These are phyloP conservation scores for Nidula niveotomentosa DNA, from an alignment of 1,284 basidiomycete genomes.

Conservation along the genomic window DNA sequence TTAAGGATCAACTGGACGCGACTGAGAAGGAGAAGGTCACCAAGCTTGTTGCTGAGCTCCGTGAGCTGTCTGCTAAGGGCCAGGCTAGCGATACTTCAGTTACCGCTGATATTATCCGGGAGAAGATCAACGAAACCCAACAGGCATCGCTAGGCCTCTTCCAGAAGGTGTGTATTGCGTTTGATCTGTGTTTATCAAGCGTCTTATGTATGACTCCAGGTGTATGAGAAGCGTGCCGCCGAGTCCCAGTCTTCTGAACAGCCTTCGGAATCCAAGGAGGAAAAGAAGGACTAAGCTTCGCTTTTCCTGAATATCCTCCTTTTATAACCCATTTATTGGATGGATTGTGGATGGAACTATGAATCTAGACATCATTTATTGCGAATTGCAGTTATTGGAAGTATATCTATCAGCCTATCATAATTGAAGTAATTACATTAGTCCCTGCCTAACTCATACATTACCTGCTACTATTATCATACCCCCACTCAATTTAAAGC, in stretches of 20 bases:
- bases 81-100: slow-evolving; percentile 83
- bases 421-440: too few relatives aligned
- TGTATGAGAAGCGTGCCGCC: slow-evolving; percentile 90
- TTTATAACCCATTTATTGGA: too few relatives aligned
- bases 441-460: too few relatives aligned
- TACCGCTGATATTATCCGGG: slow-evolving; percentile 86
- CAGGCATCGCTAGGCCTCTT: slow-evolving; percentile 96
- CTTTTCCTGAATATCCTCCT: background rate
- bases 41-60: slow-evolving; percentile 84
- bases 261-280: slow-evolving; percentile 51
- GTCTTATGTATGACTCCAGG: slow-evolving; percentile 38
- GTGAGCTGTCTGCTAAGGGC: slow-evolving; percentile 90
- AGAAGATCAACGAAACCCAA: slow-evolving; percentile 96
- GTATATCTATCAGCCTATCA: background rate
- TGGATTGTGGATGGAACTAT: too few relatives aligned
- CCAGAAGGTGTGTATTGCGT: slow-evolving; percentile 53
- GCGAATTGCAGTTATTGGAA: background rate
- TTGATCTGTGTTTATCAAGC: too few relatives aligned
- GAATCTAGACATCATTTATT: background rate
- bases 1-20: slow-evolving; percentile 96
- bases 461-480: too few relatives aligned
- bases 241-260: slow-evolving; percentile 54
- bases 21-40: slow-evolving; percentile 93
- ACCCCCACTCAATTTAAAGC: background rate
- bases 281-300: slow-evolving; percentile 59